Evolutionary conservation across 495 filamentous ascomycete genomes (phyloP).

Genomic region (Penicillium crystallinum): DNA sequence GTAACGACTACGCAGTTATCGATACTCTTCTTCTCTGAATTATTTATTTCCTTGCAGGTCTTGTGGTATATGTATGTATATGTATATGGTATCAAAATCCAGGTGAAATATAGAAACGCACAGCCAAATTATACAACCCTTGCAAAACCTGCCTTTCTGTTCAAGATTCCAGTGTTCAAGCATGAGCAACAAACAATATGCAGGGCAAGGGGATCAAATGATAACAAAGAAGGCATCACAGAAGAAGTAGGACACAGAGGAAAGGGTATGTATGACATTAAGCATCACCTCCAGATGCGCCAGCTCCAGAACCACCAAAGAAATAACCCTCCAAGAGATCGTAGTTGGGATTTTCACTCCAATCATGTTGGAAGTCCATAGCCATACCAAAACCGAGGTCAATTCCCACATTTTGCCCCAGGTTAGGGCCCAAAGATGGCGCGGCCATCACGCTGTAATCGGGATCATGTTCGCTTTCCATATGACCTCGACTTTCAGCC

Average conservation of each 20-base stretch:
- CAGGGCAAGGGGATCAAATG: not conserved
- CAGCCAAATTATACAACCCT: slow-evolving; percentile 4
- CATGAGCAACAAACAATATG: not conserved
- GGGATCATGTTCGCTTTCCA: slow-evolving; percentile 27
- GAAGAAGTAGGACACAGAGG: slow-evolving; percentile 3
- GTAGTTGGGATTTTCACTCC: slow-evolving; percentile 69
- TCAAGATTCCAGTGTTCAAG: not conserved
- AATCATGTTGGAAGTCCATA: slow-evolving; percentile 71
- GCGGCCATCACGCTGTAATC: slow-evolving; percentile 27
- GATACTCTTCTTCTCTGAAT: not conserved
- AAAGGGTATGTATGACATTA: slow-evolving; percentile 6
- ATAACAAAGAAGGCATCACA: not conserved
- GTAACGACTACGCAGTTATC: not conserved
- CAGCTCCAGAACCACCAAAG: slow-evolving; percentile 58
- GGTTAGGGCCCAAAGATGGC: slow-evolving; percentile 27
- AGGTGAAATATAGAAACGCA: not conserved
- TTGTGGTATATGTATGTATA: not conserved
- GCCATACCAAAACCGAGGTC: slow-evolving; percentile 73
- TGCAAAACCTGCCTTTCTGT: slow-evolving; percentile 7
- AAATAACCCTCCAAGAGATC: slow-evolving; percentile 92
- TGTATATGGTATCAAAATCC: slow-evolving; percentile 14
- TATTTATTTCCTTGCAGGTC: not conserved
- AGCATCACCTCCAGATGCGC: slow-evolving; percentile 25
- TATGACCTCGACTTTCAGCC: slow-evolving; percentile 20
- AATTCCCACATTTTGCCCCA: slow-evolving; percentile 49